phyloP scores from a whole-genome alignment of 148 eudicot species.

The Pharnaceum exiguum region DNA sequence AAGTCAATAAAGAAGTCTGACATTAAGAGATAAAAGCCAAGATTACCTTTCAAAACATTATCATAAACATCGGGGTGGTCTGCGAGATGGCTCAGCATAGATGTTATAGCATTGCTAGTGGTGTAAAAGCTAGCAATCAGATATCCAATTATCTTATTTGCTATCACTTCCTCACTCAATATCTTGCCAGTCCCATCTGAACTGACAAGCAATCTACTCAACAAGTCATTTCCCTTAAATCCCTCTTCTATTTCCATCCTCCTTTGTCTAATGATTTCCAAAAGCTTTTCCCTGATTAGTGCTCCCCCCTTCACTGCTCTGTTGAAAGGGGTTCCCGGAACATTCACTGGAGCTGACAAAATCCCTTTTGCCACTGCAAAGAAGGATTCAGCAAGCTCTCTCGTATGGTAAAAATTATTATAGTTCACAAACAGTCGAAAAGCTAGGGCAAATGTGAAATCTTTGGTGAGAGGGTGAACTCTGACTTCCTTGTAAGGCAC shows the following conservation, averaged over 20 bases:
- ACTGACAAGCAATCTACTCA: conserved; percentile 1
- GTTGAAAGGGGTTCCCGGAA: conserved; percentile 20
- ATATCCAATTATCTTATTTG: conserved; percentile 20
- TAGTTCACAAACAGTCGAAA: conserved; percentile 13
- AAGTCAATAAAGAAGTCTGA: neutral
- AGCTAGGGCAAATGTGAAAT: conserved; percentile 22
- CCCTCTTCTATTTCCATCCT: neutral
- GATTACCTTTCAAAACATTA: conserved; percentile 21
- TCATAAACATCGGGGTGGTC: conserved; percentile 25
- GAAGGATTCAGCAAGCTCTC: conserved; percentile 13
- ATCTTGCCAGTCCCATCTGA: conserved; percentile 8
- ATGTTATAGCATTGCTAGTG: conserved; percentile 19
- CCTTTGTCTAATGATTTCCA: conserved; percentile 10
- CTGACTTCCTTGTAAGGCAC: conserved; percentile 2
- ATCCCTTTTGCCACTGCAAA: conserved; percentile 12
- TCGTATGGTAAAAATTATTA: neutral
- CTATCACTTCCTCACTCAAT: conserved; percentile 28
- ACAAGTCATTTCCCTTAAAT: neutral
- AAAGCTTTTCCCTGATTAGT: conserved; percentile 10
- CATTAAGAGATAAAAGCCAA: neutral
- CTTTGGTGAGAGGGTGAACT: conserved; percentile 16
- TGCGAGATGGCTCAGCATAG: conserved; percentile 18
- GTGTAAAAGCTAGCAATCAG: conserved; percentile 26
- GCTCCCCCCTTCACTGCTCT: conserved; percentile 21
- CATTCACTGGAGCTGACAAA: conserved; percentile 15